Base-by-base conservation (phyloP, 2,329 filamentous ascomycete species). In the Boeremia lycopersici region DNA sequence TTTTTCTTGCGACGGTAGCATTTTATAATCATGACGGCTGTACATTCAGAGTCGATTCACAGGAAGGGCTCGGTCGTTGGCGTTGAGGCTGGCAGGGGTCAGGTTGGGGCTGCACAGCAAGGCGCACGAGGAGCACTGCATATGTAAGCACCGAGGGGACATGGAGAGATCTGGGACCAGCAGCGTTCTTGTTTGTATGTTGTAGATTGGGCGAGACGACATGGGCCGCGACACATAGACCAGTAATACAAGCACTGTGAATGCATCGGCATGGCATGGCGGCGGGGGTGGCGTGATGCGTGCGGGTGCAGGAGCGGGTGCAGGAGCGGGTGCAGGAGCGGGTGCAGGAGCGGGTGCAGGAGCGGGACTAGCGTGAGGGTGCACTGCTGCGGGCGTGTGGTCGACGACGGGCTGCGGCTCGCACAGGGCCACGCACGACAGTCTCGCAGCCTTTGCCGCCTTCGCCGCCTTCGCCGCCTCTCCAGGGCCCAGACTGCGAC, bases 11-110 rank as follows among this genome's bases (percentile, higher is more conserved):
- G 23, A 40, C 26, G 29, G 25, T 43, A 34, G 6, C 8, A 29
- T 39, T 17, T 48, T 48, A 39, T 54, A 45, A 48, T 48, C 12
- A 48, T 33, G 40, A 44, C 34, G 33, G 31, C 35, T 53, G 36
- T 42, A 47, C 17, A 38, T 42, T 38, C n/a, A 15, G 15, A 17
- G 13, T 12, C 29, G 29, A 30, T 4, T 3, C 6, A 2, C n/a
- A 6, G 35, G 15, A 46, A 46, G 49, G 12, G 42, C 15, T 15
- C 8, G 13, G 35, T 29, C 13, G 2, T 17, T 41, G 49, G 49
- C 42, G 42, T 52, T 46, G 38, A 13, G 6, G 13, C 23, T 29
- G 33, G 44, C 28, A 19, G 31, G 31, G 41, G 40, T 29, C 34
- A 30, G 29, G 30, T 12, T 36, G 30, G 41, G 25, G 31, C n/a